These are phyloP conservation scores for Neonectria sp. DNA, from an alignment of 2,329 filamentous ascomycete species.

Conservation along the genomic window DNA sequence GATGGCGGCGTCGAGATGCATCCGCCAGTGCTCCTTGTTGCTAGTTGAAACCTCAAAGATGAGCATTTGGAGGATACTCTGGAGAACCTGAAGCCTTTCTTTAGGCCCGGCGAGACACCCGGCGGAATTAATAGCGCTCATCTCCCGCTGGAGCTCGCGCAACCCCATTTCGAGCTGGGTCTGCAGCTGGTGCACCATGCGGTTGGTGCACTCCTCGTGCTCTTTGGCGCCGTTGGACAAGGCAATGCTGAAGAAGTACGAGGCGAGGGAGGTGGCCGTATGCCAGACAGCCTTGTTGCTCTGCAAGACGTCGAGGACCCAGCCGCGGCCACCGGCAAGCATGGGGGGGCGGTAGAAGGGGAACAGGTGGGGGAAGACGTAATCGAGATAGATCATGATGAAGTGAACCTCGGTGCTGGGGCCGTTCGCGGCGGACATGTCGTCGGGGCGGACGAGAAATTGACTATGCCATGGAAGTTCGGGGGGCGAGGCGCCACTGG, in stretches of 20 bases:
- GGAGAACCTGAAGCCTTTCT: conserved; percentile 60
- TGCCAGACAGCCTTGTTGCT: conserved; percentile 72
- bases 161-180: conserved; percentile 62
- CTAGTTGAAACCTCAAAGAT: conserved; percentile 65
- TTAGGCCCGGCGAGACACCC: conserved; percentile 49
- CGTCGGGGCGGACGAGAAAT: conserved; percentile 41
- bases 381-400: conserved; percentile 73
- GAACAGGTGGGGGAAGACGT: conserved; percentile 74
- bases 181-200: conserved; percentile 58
- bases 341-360: conserved; percentile 73
- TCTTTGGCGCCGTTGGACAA: conserved; percentile 53
- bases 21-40: conserved; percentile 64
- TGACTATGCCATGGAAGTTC: conserved; percentile 53
- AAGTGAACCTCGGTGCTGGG: conserved; percentile 57
- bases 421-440: conserved; percentile 38
- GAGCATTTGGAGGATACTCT: conserved; percentile 68
- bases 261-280: conserved; percentile 68
- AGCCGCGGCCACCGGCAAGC: conserved; percentile 70
- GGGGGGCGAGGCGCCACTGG: conserved; percentile 50
- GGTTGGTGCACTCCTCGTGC: conserved; percentile 53
- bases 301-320: conserved; percentile 71
- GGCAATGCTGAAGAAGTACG: conserved; percentile 69
- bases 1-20: conserved; percentile 65
- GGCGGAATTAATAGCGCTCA: conserved; percentile 54
- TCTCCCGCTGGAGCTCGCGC: conserved; percentile 60